Percentiles rank a stretch among this genome's conserved stretches.
Evolutionary conservation across 148 eudicot species (phyloP).

Genomic region (Amaranthus palmeri): DNA sequence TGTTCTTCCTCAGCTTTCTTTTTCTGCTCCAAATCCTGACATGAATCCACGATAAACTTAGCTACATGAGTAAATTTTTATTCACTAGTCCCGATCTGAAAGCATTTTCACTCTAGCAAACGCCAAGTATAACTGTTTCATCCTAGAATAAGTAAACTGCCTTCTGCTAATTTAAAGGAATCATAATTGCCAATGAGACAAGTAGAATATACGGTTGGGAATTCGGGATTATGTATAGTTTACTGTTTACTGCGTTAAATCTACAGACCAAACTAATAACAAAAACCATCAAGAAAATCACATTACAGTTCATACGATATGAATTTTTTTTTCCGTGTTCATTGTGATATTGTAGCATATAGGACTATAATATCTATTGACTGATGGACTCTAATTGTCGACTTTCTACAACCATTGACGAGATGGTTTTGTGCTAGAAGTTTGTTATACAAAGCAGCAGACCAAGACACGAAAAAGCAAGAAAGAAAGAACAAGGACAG

Average conservation of each 20-base stretch:
- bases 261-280: neutral
- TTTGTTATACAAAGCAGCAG: no score
- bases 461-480: no score
- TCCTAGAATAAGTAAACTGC: neutral
- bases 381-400: neutral
- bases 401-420: no score
- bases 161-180: neutral
- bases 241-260: neutral
- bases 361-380: no score
- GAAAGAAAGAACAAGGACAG: no score
- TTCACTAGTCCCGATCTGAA: neutral
- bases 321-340: neutral
- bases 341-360: neutral
- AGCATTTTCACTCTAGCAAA: neutral
- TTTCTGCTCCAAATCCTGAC: constrained; percentile 65
- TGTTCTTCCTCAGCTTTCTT: constrained; percentile 65
- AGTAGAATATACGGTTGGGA: neutral
- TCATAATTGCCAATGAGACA: neutral
- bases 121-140: neutral
- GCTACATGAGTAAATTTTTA: neutral
- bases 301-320: neutral
- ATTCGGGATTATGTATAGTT: neutral
- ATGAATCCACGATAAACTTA: neutral
- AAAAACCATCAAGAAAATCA: neutral
- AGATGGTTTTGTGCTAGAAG: no score